A percentile compares a stretch with the other conserved stretches of the same genome.
Conservation (phyloP, 257 asterid genomes). For the Hygrophila difformis region DNA sequence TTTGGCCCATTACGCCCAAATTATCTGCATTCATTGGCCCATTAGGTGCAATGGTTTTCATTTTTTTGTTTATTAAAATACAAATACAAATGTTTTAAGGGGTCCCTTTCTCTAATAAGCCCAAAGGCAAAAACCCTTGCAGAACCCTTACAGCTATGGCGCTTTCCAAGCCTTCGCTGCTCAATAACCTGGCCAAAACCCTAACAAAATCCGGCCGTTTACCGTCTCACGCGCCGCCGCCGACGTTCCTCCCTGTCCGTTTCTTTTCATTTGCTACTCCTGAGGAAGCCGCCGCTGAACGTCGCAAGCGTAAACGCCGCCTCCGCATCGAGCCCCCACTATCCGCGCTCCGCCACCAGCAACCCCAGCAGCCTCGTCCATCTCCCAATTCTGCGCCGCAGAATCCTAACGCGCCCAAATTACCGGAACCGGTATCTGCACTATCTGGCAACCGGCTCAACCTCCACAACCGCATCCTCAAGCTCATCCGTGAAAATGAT, state of each 20-base stretch:
- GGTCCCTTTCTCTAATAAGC: too few relatives aligned
- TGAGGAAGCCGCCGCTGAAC: slow-evolving; percentile 94
- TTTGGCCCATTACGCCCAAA: too few relatives aligned
- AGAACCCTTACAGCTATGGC: slow-evolving; percentile 44
- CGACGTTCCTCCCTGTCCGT: slow-evolving; percentile 37
- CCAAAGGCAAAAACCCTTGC: too few relatives aligned
- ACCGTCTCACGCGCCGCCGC: slow-evolving; percentile 28
- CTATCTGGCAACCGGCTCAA: slow-evolving; percentile 69
- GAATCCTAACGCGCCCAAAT: slow-evolving; percentile 81
- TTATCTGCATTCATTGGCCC: too few relatives aligned
- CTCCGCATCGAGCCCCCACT: slow-evolving; percentile 80
- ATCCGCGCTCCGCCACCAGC: slow-evolving; percentile 59
- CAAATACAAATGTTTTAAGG: too few relatives aligned
- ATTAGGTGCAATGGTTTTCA: too few relatives aligned
- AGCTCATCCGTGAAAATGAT: slow-evolving; percentile 82
- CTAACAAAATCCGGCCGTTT: slow-evolving; percentile 27
- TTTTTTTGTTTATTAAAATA: too few relatives aligned
- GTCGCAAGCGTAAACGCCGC: slow-evolving; percentile 81
- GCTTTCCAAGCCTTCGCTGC: slow-evolving; percentile 50
- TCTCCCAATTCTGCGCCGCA: slow-evolving; percentile 33
- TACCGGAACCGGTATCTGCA: slow-evolving; percentile 72
- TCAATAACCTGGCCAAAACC: slow-evolving; percentile 44
- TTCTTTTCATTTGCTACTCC: slow-evolving; percentile 84
- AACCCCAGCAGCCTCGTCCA: slow-evolving; percentile 32
- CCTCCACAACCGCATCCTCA: slow-evolving; percentile 69